These are phyloP conservation scores for Cladobotryum mycophilum DNA, from an alignment of 2,329 filamentous ascomycete genomes.

Conservation along the genomic window DNA sequence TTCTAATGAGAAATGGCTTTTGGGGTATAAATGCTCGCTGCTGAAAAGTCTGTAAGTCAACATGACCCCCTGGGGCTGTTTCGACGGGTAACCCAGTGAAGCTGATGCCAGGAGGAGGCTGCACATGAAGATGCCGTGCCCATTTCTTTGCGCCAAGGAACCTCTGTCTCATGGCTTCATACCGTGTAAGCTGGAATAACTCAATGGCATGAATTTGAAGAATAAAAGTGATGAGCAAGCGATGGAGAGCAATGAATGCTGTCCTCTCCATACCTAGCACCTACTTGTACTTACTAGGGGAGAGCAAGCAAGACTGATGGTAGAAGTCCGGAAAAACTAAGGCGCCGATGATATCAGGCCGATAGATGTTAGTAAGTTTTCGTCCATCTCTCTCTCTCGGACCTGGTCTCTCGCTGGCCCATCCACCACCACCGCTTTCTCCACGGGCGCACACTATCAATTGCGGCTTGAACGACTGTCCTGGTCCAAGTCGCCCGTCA, in stretches of 20 bases:
- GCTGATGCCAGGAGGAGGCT: not conserved
- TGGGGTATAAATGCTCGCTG: conserved; percentile 46
- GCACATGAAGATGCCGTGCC: not conserved
- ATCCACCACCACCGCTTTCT: conserved; percentile 1
- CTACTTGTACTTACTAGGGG: too few species aligned
- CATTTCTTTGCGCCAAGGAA: not conserved
- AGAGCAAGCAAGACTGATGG: too few species aligned
- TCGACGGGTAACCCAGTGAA: not conserved
- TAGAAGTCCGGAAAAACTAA: conserved; percentile 21
- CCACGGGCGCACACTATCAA: conserved; percentile 2
- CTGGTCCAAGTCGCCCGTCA: not conserved
- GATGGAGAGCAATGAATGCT: too few species aligned
- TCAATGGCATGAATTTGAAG: not conserved
- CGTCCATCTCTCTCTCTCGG: too few species aligned
- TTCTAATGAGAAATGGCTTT: conserved; percentile 44
- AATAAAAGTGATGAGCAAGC: not conserved
- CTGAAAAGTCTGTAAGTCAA: conserved; percentile 42
- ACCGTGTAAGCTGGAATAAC: not conserved
- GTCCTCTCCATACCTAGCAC: too few species aligned
- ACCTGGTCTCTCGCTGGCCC: not conserved
- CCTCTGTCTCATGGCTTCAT: not conserved
- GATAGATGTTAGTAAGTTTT: not conserved
- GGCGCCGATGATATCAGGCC: conserved; percentile 11
- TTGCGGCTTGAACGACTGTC: conserved; percentile 1
- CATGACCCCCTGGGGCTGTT: not conserved